phyloP scores from a whole-genome alignment of 2,329 filamentous ascomycete species.

The Cordyceps militaris region DNA sequence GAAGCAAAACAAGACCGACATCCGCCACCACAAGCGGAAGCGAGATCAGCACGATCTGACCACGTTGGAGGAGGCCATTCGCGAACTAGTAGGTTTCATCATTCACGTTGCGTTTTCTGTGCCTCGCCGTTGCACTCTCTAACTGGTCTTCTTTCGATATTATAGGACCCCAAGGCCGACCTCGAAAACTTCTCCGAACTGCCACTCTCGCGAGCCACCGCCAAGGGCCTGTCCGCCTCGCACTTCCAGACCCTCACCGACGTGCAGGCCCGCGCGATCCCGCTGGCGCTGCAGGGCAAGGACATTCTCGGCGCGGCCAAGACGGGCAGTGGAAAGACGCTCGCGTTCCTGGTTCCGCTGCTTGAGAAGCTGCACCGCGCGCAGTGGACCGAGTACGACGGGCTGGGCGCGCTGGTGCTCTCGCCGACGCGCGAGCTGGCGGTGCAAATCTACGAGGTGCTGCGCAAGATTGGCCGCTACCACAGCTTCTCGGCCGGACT shows the following conservation, averaged over 20 bases:
- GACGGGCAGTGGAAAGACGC: constrained; percentile 90
- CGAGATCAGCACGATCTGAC: constrained; percentile 30
- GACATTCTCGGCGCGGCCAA: constrained; percentile 94
- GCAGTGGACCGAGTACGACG: constrained; percentile 86
- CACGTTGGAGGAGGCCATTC: constrained; percentile 26
- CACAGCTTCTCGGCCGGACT: constrained; percentile 89
- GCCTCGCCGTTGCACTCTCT: neutral
- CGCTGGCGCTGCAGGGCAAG: constrained; percentile 71
- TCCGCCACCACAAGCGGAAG: constrained; percentile 32
- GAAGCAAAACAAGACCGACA: constrained; percentile 26
- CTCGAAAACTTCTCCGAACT: constrained; percentile 72
- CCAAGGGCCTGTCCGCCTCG: constrained; percentile 70
- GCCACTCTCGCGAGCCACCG: constrained; percentile 76
- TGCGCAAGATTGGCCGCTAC: constrained; percentile 81
- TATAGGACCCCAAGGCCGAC: constrained; percentile 54
- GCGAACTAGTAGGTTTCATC: constrained; percentile 25
- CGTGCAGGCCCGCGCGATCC: constrained; percentile 85
- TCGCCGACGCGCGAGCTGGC: constrained; percentile 92
- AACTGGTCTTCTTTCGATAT: neutral
- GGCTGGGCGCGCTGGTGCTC: constrained; percentile 84
- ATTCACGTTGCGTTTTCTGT: neutral
- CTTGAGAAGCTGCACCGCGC: constrained; percentile 86
- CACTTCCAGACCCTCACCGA: constrained; percentile 90
- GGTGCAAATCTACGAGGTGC: constrained; percentile 92
- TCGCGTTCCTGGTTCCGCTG: constrained; percentile 86